Evolutionary conservation across 148 eudicot genomes (phyloP).

Genomic region (Nyssa sinensis): DNA sequence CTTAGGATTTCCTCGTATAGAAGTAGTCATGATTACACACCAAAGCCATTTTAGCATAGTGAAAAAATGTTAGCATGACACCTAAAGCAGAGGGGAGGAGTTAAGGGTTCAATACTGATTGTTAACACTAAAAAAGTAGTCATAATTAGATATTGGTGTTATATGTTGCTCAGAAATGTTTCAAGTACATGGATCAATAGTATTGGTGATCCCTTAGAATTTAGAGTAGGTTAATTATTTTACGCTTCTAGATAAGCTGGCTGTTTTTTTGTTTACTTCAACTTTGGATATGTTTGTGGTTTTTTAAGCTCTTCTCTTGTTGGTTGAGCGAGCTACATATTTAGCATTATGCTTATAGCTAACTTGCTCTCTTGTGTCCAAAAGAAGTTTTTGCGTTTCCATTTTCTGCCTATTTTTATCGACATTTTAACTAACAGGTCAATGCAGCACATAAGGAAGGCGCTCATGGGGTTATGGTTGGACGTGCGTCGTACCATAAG

Average conservation of each 20-base stretch:
- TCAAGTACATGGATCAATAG: not conserved
- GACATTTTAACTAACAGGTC: slow-evolving; percentile 45
- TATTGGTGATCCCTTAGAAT: not conserved
- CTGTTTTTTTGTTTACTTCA: not conserved
- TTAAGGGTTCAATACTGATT: too few relatives aligned
- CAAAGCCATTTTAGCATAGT: too few relatives aligned
- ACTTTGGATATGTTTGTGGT: not conserved
- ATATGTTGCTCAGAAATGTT: not conserved
- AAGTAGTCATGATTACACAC: too few relatives aligned
- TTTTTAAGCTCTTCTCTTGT: not conserved
- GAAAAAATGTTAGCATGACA: too few relatives aligned
- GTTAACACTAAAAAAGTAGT: too few relatives aligned
- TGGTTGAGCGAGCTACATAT: not conserved
- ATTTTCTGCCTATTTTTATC: not conserved
- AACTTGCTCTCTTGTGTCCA: not conserved
- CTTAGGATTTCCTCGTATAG: not conserved
- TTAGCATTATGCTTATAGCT: not conserved
- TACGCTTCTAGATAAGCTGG: not conserved
- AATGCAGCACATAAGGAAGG: slow-evolving; percentile 81
- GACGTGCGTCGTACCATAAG: slow-evolving; percentile 84
- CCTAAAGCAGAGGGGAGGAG: too few relatives aligned
- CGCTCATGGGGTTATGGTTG: slow-evolving; percentile 96
- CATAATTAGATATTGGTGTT: too few relatives aligned
- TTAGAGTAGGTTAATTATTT: not conserved
- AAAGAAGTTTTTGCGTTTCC: not conserved